Conservation (phyloP, 306 rosid genomes). For the Castanospermum australe region DNA sequence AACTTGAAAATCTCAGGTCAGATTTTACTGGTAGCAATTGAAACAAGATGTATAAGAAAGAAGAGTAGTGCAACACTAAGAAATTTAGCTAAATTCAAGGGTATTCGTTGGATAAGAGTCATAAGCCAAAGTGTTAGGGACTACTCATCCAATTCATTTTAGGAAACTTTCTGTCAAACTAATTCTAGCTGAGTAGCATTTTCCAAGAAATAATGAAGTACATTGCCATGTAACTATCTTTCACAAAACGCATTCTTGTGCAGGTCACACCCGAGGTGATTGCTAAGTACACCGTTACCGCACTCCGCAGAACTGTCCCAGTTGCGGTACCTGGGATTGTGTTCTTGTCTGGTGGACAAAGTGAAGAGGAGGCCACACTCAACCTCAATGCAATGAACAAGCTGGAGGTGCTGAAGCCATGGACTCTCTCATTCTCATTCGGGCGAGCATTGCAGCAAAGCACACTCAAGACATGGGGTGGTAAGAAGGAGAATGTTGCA, state of each 20-base stretch:
- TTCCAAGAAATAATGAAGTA: too few species aligned
- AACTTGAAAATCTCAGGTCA: neutral
- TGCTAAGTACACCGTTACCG: slow-evolving; percentile 72
- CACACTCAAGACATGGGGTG: slow-evolving; percentile 88
- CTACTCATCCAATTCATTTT: too few species aligned
- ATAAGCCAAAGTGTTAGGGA: too few species aligned
- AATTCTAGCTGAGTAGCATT: too few species aligned
- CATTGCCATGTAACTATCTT: too few species aligned
- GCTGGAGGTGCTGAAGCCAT: slow-evolving; percentile 74
- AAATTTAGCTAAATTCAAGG: too few species aligned
- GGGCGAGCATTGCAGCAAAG: slow-evolving; percentile 88
- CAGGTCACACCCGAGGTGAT: slow-evolving; percentile 75
- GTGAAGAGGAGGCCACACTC: slow-evolving; percentile 82
- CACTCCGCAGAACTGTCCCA: slow-evolving; percentile 82
- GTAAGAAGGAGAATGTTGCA: slow-evolving; percentile 74
- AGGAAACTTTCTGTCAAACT: too few species aligned
- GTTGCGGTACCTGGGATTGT: slow-evolving; percentile 85
- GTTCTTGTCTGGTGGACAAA: slow-evolving; percentile 90
- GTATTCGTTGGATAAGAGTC: too few species aligned
- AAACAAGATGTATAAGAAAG: neutral
- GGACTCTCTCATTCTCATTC: slow-evolving; percentile 93
- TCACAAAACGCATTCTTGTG: too few species aligned
- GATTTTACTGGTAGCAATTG: too few species aligned
- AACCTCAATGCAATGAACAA: slow-evolving; percentile 83
- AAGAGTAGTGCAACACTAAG: too few species aligned